These are phyloP conservation scores for Aaosphaeria arxii DNA, from an alignment of 2,329 filamentous ascomycete species.

Conservation along the genomic window DNA sequence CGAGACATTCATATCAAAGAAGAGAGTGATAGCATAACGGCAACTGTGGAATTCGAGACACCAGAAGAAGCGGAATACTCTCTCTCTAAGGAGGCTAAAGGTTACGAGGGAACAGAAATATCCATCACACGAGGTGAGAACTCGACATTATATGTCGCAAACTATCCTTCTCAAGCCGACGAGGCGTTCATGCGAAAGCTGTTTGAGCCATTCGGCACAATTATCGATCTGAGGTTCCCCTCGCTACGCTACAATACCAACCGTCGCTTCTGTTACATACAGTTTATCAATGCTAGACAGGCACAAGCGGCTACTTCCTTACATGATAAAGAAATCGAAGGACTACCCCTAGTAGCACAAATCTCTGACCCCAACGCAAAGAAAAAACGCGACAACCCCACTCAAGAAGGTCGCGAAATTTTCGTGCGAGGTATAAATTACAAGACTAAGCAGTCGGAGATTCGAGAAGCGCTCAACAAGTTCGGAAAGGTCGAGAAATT, in stretches of 20 bases:
- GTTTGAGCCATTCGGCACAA: conserved; percentile 69
- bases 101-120: conserved; percentile 70
- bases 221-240: conserved; percentile 83
- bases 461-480: conserved; percentile 64
- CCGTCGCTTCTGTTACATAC: conserved; percentile 92
- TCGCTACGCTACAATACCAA: conserved; percentile 86
- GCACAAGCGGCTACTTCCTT: conserved; percentile 61
- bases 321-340: conserved; percentile 66
- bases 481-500: conserved; percentile 72
- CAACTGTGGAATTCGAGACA: conserved; percentile 80
- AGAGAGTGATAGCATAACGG: conserved; percentile 62
- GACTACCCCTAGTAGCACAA: conserved; percentile 69
- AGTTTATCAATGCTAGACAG: conserved; percentile 62
- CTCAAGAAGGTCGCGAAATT: conserved; percentile 84
- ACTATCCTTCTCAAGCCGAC: conserved; percentile 78
- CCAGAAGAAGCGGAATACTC: conserved; percentile 79
- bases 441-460: conserved; percentile 68
- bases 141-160: conserved; percentile 84
- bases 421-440: conserved; percentile 84
- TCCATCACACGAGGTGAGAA: conserved; percentile 71
- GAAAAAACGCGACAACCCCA: conserved; percentile 74
- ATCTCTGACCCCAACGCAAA: conserved; percentile 80
- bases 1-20: conserved; percentile 69
- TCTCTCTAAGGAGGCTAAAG: conserved; percentile 76
- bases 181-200: conserved; percentile 66